Conservation (phyloP, 2,329 filamentous ascomycete genomes). For the Sporothrix brunneoviolacea region DNA sequence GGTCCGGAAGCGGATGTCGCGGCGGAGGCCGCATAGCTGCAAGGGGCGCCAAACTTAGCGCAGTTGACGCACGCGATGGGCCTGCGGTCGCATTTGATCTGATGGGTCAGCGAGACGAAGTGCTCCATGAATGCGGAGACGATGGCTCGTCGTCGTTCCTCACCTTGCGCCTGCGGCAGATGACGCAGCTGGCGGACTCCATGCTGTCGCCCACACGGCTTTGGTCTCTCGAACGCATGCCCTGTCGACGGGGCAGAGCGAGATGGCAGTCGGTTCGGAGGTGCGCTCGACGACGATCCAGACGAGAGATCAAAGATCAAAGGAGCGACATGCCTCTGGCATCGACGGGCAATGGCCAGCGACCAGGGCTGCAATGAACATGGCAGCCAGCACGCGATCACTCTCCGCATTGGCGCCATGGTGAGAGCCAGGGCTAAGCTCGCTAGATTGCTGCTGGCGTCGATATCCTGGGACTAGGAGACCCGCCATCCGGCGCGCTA, state of each 20-base stretch:
- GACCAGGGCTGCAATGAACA: neutral
- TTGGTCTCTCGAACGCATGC: no score
- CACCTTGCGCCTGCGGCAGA: conserved; percentile 14
- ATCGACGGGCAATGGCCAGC: no score
- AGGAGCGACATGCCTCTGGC: no score
- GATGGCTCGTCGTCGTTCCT: no score
- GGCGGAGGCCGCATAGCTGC: conserved; percentile 8
- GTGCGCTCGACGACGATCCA: no score
- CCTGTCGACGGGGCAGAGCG: neutral
- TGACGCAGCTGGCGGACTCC: conserved; percentile 23
- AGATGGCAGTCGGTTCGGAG: no score
- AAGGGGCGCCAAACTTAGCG: conserved; percentile 12
- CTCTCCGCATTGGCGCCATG: conserved; percentile 8
- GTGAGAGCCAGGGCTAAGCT: neutral
- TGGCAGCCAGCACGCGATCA: conserved; percentile 3
- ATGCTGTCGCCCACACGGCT: neutral
- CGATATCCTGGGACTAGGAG: no score
- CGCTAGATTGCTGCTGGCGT: no score
- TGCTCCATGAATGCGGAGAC: no score
- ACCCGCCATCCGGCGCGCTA: no score
- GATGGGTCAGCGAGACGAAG: neutral
- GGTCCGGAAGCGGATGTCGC: conserved; percentile 7
- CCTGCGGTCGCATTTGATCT: conserved; percentile 15
- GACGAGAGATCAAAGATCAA: no score
- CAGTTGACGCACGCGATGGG: conserved; percentile 11